Percentiles rank a stretch among this genome's conserved stretches.
Conservation (phyloP, 805 yeast species). For the Cyberlindnera nakhonratchasimensis region DNA sequence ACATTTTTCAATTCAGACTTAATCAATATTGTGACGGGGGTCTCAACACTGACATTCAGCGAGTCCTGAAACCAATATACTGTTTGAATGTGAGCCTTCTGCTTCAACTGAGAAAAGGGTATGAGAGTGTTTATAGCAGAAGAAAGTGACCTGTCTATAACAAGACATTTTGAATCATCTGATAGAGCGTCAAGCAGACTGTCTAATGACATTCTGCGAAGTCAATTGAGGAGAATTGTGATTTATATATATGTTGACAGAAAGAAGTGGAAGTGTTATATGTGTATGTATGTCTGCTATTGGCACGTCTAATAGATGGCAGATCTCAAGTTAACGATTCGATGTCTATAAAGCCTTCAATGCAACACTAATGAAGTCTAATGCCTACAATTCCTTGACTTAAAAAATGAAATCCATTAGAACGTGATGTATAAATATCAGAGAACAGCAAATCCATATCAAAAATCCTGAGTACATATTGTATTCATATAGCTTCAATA, state of each 20-base stretch:
- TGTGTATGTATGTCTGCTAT: no score
- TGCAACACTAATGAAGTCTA: no score
- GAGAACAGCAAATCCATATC: no score
- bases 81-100: constrained; percentile 45
- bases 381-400: no score
- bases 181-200: constrained; percentile 15
- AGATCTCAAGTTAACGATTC: no score
- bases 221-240: no score
- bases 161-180: constrained; percentile 32
- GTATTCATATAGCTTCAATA: no score
- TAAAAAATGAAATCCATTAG: constrained; percentile 6
- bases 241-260: no score
- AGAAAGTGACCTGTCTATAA: constrained; percentile 44
- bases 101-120: constrained; percentile 51
- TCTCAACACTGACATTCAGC: constrained; percentile 9
- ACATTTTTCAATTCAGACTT: constrained; percentile 23
- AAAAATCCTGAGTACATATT: no score
- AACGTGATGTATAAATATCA: constrained; percentile 12
- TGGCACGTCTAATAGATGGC: neutral
- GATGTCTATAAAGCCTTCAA: neutral
- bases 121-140: constrained; percentile 50
- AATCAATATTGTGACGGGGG: constrained; percentile 26
- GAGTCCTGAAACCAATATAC: constrained; percentile 43
- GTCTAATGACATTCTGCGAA: constrained; percentile 7
- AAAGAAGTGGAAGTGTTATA: no score